Conservation (phyloP, 352 stramenopile genomes). For the Discostella stelligera region DNA sequence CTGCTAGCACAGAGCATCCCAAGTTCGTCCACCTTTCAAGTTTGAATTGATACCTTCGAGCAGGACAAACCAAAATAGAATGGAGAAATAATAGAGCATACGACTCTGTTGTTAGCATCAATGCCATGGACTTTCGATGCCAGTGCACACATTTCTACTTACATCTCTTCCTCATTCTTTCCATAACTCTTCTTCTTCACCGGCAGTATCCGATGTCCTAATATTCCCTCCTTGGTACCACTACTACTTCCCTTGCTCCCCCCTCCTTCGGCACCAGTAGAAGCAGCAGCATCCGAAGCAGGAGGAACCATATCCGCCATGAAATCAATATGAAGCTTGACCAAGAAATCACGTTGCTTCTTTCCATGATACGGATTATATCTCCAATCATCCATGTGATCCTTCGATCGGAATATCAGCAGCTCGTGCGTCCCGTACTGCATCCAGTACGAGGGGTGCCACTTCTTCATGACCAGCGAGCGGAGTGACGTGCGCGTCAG, state of each 20-base stretch:
- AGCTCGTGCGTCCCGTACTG: slow-evolving; percentile 36
- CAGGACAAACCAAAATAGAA: background rate
- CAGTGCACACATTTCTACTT: slow-evolving; percentile 21
- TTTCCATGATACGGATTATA: slow-evolving; percentile 59
- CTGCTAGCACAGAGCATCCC: slow-evolving; percentile 69
- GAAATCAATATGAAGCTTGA: slow-evolving; percentile 62
- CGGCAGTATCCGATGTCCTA: slow-evolving; percentile 51
- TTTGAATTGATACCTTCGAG: slow-evolving; percentile 73
- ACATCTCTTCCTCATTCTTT: slow-evolving; percentile 57
- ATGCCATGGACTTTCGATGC: background rate
- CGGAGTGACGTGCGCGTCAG: slow-evolving; percentile 48
- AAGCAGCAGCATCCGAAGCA: background rate
- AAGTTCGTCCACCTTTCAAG: slow-evolving; percentile 79
- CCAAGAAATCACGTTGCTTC: slow-evolving; percentile 52
- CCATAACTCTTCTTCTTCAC: slow-evolving; percentile 58
- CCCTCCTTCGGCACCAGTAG: background rate
- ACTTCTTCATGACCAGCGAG: slow-evolving; percentile 61
- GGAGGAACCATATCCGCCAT: slow-evolving; percentile 27
- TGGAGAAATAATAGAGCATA: background rate
- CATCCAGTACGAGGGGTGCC: slow-evolving; percentile 51
- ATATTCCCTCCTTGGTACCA: slow-evolving; percentile 6
- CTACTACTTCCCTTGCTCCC: background rate
- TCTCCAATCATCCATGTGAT: slow-evolving; percentile 59
- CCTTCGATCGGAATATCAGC: slow-evolving; percentile 50
- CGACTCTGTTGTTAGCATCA: background rate